phyloP scores from a whole-genome alignment of 2,329 filamentous ascomycete species.

The Penicillium aurantiogriseum region DNA sequence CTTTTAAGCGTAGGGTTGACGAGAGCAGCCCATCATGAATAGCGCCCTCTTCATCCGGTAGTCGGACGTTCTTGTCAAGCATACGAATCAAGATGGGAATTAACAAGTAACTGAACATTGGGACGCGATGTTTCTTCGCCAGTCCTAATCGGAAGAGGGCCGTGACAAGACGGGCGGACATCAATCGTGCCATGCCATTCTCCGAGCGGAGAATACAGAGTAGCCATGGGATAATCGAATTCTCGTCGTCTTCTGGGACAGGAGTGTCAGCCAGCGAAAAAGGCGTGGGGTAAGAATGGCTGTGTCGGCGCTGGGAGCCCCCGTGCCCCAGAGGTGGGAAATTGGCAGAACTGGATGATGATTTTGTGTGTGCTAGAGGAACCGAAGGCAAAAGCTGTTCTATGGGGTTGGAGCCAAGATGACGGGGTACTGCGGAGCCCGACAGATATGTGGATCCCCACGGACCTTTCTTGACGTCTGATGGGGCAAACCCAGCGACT shows the following conservation, averaged over 20 bases:
- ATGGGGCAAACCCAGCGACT: conserved; percentile 52
- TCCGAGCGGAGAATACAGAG: conserved; percentile 62
- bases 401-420: conserved; percentile 55
- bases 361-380: conserved; percentile 35
- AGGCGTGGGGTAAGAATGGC: conserved; percentile 38
- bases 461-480: conserved; percentile 50
- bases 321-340: conserved; percentile 56
- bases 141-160: conserved; percentile 68
- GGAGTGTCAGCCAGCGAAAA: conserved; percentile 39
- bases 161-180: conserved; percentile 68
- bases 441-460: conserved; percentile 56
- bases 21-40: conserved; percentile 41
- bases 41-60: conserved; percentile 41
- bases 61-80: conserved; percentile 55
- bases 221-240: conserved; percentile 70
- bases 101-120: conserved; percentile 64
- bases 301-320: conserved; percentile 35
- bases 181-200: conserved; percentile 59
- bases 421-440: conserved; percentile 49
- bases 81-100: conserved; percentile 68
- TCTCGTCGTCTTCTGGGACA: conserved; percentile 62
- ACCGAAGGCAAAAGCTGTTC: conserved; percentile 63
- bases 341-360: conserved; percentile 37
- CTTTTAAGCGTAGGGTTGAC: conserved; percentile 56
- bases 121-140: conserved; percentile 62